Evolutionary conservation across 2,329 filamentous ascomycete species (phyloP).

Genomic region (Apiospora koreana): DNA sequence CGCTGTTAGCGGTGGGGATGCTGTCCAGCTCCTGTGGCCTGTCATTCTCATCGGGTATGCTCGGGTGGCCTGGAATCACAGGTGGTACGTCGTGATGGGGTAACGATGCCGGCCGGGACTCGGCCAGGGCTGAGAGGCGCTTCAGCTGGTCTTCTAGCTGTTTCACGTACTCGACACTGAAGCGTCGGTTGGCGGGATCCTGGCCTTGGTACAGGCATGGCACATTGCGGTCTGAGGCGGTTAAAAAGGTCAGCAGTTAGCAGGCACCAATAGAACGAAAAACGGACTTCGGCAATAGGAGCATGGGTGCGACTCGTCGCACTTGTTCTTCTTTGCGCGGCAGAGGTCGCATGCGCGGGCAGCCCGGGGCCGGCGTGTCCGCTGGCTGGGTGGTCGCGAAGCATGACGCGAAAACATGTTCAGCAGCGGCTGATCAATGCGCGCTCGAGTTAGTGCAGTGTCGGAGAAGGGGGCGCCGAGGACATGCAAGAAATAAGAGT

Average conservation of each 20-base stretch:
- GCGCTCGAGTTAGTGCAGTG: no score
- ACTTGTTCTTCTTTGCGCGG: slow-evolving; percentile 49
- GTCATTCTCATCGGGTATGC: neutral
- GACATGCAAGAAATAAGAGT: no score
- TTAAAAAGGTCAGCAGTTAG: slow-evolving; percentile 9
- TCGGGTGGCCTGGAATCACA: no score
- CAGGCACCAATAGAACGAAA: neutral
- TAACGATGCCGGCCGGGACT: slow-evolving; percentile 1
- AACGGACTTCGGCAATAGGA: slow-evolving; percentile 21
- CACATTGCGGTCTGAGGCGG: slow-evolving; percentile 21
- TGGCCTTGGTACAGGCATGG: slow-evolving; percentile 31
- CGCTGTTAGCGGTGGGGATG: slow-evolving; percentile 20
- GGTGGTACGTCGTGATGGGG: neutral
- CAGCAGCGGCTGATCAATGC: no score
- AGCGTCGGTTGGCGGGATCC: slow-evolving; percentile 20
- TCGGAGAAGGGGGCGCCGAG: no score
- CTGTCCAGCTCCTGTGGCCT: slow-evolving; percentile 18
- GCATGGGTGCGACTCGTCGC: slow-evolving; percentile 43
- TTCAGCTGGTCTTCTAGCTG: slow-evolving; percentile 26
- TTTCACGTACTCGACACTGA: slow-evolving; percentile 25
- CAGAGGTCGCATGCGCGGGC: slow-evolving; percentile 48
- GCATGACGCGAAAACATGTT: no score
- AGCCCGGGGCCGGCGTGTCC: slow-evolving; percentile 35
- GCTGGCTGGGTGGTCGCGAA: neutral
- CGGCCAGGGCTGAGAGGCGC: slow-evolving; percentile 16